phyloP scores from a whole-genome alignment of 257 asterid species.

The Phtheirospermum japonicum region DNA sequence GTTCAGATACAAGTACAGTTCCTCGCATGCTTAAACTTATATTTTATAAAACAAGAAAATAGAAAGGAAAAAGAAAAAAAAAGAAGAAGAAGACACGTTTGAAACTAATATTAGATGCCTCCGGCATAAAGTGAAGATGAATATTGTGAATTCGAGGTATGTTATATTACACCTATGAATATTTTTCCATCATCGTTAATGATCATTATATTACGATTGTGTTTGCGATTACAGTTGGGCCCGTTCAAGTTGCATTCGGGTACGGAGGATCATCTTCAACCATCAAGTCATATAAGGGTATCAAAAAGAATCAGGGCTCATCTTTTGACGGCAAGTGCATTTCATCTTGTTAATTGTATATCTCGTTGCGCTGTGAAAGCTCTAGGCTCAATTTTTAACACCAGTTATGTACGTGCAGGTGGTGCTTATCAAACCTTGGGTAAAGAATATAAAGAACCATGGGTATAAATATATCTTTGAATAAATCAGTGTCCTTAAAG shows the following conservation, averaged over 20 bases:
- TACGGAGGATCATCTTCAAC: slow-evolving; percentile 45
- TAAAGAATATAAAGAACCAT: slow-evolving; percentile 90
- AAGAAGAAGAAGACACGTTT: too few species aligned
- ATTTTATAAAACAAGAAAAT: too few species aligned
- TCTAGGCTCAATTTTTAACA: slow-evolving; percentile 6
- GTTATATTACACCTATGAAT: too few species aligned
- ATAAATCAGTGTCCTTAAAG: not conserved
- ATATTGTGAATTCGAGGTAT: too few species aligned
- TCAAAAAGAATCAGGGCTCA: slow-evolving; percentile 26
- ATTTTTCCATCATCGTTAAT: not conserved
- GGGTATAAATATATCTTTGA: slow-evolving; percentile 49
- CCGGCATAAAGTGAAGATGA: too few species aligned
- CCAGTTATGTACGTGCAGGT: slow-evolving; percentile 41
- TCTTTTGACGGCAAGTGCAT: slow-evolving; percentile 48
- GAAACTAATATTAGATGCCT: too few species aligned
- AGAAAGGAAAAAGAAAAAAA: too few species aligned
- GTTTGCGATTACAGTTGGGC: slow-evolving; percentile 38
- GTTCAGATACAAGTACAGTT: too few species aligned
- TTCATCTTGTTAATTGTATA: slow-evolving; percentile 5
- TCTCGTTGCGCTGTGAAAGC: slow-evolving; percentile 10
- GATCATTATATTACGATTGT: not conserved
- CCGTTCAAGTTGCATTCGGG: slow-evolving; percentile 61
- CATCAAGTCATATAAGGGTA: slow-evolving; percentile 40
- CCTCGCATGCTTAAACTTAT: too few species aligned
- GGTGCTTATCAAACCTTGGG: slow-evolving; percentile 27